Evolutionary conservation across 2,329 filamentous ascomycete species (phyloP).

Genomic region (Fusarium phyllophilum): DNA sequence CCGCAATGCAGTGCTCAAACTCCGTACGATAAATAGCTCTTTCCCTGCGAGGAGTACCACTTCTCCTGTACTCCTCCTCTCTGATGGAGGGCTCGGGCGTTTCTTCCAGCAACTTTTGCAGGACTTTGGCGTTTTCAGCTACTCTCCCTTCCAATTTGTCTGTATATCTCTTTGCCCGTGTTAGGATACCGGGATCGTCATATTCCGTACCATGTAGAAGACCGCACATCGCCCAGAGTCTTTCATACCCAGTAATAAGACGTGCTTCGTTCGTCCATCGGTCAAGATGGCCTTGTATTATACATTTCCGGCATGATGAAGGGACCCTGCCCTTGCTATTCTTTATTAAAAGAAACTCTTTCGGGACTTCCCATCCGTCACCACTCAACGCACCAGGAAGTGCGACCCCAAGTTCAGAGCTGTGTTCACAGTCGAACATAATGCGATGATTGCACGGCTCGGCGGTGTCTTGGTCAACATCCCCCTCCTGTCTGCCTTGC

Average conservation of each 20-base stretch:
- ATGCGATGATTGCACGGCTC: constrained; percentile 26
- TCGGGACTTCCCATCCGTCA: neutral
- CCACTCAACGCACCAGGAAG: neutral
- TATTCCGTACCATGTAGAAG: neutral
- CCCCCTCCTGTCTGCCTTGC: constrained; percentile 15
- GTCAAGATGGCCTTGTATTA: constrained; percentile 2
- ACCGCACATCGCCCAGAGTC: constrained; percentile 4
- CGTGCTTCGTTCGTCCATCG: constrained; percentile 18
- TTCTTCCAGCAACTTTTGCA: neutral
- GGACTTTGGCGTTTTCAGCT: neutral
- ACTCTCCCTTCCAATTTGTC: neutral
- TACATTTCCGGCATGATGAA: constrained; percentile 25
- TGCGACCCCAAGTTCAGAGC: neutral
- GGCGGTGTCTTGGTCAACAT: constrained; percentile 1
- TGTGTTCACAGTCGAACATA: constrained; percentile 28
- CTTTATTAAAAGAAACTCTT: neutral
- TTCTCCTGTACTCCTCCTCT: neutral
- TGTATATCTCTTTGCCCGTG: neutral
- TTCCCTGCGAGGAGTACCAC: neutral
- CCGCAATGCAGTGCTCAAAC: neutral
- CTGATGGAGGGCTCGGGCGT: constrained; percentile 3
- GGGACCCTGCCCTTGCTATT: neutral
- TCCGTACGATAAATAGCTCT: too few species aligned
- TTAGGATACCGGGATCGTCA: neutral
- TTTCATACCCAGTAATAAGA: neutral